phyloP scores from a whole-genome alignment of 768 basidiomycete species.

The Cyathus striatus region DNA sequence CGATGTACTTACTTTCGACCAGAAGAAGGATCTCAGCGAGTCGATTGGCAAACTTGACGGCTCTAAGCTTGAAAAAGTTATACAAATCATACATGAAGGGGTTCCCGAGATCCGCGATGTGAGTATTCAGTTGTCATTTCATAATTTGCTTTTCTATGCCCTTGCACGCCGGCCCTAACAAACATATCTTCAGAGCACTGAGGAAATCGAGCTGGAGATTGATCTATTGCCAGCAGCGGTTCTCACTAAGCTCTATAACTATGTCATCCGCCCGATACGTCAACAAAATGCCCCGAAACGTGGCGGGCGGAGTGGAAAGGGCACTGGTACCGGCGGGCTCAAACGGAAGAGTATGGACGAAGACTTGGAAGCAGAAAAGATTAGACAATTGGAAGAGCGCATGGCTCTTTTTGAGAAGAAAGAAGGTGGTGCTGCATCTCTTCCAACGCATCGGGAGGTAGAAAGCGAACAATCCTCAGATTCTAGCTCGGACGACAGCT shows the following conservation, averaged over 20 bases:
- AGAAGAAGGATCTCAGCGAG: slow-evolving; percentile 98
- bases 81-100: slow-evolving; percentile 91
- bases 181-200: slow-evolving; percentile 61
- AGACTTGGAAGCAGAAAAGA: slow-evolving; percentile 93
- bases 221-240: slow-evolving; percentile 84
- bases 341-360: slow-evolving; percentile 98
- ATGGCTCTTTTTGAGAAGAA: slow-evolving; percentile 78
- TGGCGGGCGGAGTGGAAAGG: slow-evolving; percentile 65
- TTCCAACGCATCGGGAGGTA: slow-evolving; percentile 34
- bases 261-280: slow-evolving; percentile 68
- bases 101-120: slow-evolving; percentile 93
- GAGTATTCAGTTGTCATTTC: slow-evolving; percentile 23
- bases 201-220: slow-evolving; percentile 99
- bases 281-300: slow-evolving; percentile 61
- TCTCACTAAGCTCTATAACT: slow-evolving; percentile 92
- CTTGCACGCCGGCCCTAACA: slow-evolving; percentile 5
- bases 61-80: slow-evolving; percentile 79
- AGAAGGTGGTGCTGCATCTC: slow-evolving; percentile 28
- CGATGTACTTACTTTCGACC: slow-evolving; percentile 86
- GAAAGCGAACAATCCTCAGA: slow-evolving; percentile 78
- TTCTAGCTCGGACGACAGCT: slow-evolving; percentile 77
- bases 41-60: slow-evolving; percentile 86
- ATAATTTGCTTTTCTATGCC: slow-evolving; percentile 4
- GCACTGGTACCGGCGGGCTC: slow-evolving; percentile 82
- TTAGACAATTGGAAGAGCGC: slow-evolving; percentile 83